Percentiles rank a stretch among this genome's conserved stretches.
These are phyloP conservation scores for Acer campestre DNA, from an alignment of 345 rosid species.

Conservation along the genomic window DNA sequence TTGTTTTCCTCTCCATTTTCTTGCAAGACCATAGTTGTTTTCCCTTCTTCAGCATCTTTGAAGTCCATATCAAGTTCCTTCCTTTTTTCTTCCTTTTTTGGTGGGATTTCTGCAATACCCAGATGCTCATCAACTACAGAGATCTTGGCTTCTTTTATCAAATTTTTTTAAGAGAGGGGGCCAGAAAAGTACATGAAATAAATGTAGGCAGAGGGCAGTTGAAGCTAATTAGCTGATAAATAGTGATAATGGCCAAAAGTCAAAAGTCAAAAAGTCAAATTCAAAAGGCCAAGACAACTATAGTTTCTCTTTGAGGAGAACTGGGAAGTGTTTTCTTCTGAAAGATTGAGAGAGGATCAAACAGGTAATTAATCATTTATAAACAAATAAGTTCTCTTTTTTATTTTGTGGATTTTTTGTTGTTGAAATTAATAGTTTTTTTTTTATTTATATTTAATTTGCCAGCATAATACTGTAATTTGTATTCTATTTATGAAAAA, in stretches of 20 bases:
- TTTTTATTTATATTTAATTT: neutral
- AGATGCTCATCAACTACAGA: neutral
- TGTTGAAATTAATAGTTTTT: neutral
- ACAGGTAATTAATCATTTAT: neutral
- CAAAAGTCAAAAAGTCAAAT: neutral
- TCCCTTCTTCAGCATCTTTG: slow-evolving; percentile 17
- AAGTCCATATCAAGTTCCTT: slow-evolving; percentile 22
- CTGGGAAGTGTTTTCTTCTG: neutral
- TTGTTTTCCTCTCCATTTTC: slow-evolving; percentile 28
- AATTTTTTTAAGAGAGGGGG: neutral
- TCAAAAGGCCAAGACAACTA: no score
- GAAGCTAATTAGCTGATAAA: neutral
- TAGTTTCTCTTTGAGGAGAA: no score
- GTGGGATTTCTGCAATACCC: neutral
- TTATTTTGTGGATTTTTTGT: neutral
- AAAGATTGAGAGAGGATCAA: neutral
- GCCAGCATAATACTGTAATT: neutral
- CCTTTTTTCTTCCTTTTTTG: neutral
- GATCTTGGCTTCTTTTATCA: no score
- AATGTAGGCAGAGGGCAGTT: neutral
- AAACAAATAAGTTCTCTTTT: no score
- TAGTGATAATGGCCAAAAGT: neutral
- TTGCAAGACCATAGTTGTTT: slow-evolving; percentile 16
- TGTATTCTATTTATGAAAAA: no score
- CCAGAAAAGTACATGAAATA: neutral